phyloP scores from a whole-genome alignment of 495 filamentous ascomycete species.

The Umbilicaria muhlenbergii region DNA sequence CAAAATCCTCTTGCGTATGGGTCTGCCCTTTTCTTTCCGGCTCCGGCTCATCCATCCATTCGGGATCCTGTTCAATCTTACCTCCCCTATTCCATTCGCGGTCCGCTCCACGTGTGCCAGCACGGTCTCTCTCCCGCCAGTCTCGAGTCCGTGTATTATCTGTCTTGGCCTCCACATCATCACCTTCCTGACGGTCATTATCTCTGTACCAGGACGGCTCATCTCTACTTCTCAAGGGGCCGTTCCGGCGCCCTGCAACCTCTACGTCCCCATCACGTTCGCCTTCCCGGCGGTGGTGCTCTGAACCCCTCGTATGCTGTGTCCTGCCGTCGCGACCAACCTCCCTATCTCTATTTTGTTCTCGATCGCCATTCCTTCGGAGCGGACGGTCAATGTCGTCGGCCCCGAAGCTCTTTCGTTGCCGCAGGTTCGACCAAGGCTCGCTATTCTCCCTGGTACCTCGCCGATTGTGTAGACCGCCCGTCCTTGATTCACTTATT shows the following conservation, averaged over 20 bases:
- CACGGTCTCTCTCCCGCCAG: slow-evolving; percentile 43
- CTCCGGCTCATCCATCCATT: slow-evolving; percentile 69
- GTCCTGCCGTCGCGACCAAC: slow-evolving; percentile 29
- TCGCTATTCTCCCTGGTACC: slow-evolving; percentile 35
- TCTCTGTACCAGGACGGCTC: slow-evolving; percentile 44
- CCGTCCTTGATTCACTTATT: slow-evolving; percentile 22
- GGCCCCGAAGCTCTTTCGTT: slow-evolving; percentile 33
- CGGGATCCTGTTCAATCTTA: slow-evolving; percentile 60
- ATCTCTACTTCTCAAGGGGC: slow-evolving; percentile 29
- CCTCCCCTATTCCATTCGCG: slow-evolving; percentile 41
- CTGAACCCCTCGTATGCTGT: slow-evolving; percentile 26
- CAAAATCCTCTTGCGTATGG: slow-evolving; percentile 82
- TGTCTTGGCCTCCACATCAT: slow-evolving; percentile 38
- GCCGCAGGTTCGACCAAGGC: slow-evolving; percentile 41
- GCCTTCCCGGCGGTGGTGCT: slow-evolving; percentile 28
- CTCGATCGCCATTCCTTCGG: slow-evolving; percentile 49
- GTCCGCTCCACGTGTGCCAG: slow-evolving; percentile 40
- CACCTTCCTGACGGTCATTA: slow-evolving; percentile 34
- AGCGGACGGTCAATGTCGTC: slow-evolving; percentile 39
- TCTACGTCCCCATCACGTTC: slow-evolving; percentile 21
- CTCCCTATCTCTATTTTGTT: slow-evolving; percentile 35
- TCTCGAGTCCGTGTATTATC: slow-evolving; percentile 38
- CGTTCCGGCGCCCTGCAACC: slow-evolving; percentile 19
- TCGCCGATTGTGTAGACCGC: slow-evolving; percentile 25
- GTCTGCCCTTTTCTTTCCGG: slow-evolving; percentile 45